Evolutionary conservation across 139 green algal genomes (phyloP).

Genomic region (Gonium pectorale): DNA sequence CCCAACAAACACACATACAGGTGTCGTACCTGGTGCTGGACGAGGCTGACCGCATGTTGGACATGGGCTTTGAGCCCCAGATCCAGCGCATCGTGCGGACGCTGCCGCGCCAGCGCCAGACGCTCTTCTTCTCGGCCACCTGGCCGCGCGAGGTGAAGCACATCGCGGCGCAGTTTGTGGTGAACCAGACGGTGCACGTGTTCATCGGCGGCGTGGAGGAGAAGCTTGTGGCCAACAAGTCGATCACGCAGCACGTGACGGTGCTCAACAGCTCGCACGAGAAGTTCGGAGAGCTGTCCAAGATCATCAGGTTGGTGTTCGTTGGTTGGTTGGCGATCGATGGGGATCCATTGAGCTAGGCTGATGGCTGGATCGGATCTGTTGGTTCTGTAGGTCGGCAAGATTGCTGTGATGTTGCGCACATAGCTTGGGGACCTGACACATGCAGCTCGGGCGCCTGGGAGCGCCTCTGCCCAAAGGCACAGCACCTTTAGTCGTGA

Average conservation of each 20-base stretch:
- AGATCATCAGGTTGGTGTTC: conserved; percentile 70
- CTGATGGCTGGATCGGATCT: too few species aligned
- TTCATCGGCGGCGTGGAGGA: conserved; percentile 93
- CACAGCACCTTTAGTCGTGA: too few species aligned
- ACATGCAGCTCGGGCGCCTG: too few species aligned
- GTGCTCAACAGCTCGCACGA: conserved; percentile 66
- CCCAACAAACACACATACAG: too few species aligned
- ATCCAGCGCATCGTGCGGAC: conserved; percentile 87
- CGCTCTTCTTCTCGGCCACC: conserved; percentile 92
- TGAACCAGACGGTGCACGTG: conserved; percentile 85
- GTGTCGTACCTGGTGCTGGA: conserved; percentile 96
- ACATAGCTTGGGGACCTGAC: too few species aligned
- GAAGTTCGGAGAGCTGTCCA: conserved; percentile 76
- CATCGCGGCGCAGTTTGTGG: conserved; percentile 87
- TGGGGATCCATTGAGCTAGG: too few species aligned
- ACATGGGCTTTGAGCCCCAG: conserved; percentile 97
- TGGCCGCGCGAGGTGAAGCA: conserved; percentile 92
- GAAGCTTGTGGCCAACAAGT: conserved; percentile 92
- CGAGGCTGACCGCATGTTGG: conserved; percentile 98
- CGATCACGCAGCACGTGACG: conserved; percentile 85
- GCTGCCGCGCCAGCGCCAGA: conserved; percentile 86
- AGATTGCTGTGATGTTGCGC: too few species aligned
- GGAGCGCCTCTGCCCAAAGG: too few species aligned
- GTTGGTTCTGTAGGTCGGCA: too few species aligned
- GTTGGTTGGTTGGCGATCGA: too few species aligned